A percentile compares a stretch with the other conserved stretches of the same genome.
Evolutionary conservation across 192 early-diverging fungal genomes (phyloP).

Genomic region (Podila epicladia): DNA sequence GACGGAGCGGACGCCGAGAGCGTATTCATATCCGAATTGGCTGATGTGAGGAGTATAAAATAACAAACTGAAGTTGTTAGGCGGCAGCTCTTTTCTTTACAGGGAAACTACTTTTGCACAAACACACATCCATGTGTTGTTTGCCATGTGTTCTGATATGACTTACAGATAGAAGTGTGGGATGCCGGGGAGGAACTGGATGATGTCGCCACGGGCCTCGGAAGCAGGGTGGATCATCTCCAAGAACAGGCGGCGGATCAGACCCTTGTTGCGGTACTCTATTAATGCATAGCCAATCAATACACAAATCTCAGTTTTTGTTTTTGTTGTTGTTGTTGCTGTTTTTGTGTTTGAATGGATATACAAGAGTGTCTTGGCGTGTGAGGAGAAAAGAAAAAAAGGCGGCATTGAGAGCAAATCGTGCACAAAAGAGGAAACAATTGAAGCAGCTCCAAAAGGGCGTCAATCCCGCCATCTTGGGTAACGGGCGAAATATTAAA

Average conservation of each 20-base stretch:
- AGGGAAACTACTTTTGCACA: neutral
- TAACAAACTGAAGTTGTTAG: too few species aligned
- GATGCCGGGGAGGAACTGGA: conserved; percentile 2
- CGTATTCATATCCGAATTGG: conserved; percentile 45
- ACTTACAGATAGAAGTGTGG: conserved; percentile 9
- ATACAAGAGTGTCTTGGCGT: neutral
- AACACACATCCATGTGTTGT: too few species aligned
- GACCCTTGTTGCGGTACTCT: neutral
- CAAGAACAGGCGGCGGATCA: conserved; percentile 1
- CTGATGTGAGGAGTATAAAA: neutral
- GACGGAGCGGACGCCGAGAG: neutral
- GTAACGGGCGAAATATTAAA: neutral
- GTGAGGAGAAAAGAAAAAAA: neutral
- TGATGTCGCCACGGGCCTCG: conserved; percentile 2
- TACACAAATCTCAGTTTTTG: neutral
- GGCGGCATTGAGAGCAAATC: neutral
- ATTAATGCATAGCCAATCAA: neutral
- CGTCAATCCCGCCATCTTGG: neutral
- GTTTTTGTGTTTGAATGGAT: neutral
- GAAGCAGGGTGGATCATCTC: conserved; percentile 13
- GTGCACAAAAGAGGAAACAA: conserved; percentile 6
- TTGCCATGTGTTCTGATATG: too few species aligned
- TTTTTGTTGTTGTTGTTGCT: too few species aligned
- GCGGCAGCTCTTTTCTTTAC: neutral
- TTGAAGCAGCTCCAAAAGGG: too few species aligned